Percentiles rank a stretch among this genome's conserved stretches.
Conservation (phyloP, 2,329 filamentous ascomycete genomes). For the Neonectria sp. region DNA sequence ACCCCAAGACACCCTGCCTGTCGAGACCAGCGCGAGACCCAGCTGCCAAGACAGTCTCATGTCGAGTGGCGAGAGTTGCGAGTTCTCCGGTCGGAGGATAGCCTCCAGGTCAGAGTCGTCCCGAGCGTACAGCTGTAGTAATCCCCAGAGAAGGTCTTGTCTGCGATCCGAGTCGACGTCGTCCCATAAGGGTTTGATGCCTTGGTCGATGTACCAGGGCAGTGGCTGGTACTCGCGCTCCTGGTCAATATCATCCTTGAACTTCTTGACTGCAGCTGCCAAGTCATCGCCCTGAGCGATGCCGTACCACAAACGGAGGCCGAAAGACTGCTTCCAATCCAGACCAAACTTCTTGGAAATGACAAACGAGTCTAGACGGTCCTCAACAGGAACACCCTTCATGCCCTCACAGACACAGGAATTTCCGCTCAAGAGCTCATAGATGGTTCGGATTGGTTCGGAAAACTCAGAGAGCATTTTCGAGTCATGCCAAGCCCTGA, state of each 20-base stretch:
- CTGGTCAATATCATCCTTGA: conserved; percentile 79
- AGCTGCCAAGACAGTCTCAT: conserved; percentile 89
- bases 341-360: conserved; percentile 88
- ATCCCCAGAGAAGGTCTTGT: conserved; percentile 88
- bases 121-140: conserved; percentile 86
- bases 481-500: conserved; percentile 86
- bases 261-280: conserved; percentile 79
- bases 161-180: conserved; percentile 71
- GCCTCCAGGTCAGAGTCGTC: conserved; percentile 73
- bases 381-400: conserved; percentile 80
- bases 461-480: conserved; percentile 91
- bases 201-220: conserved; percentile 79
- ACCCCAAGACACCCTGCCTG: conserved; percentile 67
- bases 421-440: conserved; percentile 91
- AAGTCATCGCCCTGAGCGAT: conserved; percentile 78
- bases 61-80: conserved; percentile 81
- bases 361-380: conserved; percentile 83
- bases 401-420: conserved; percentile 87
- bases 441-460: conserved; percentile 87
- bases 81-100: conserved; percentile 82
- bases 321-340: conserved; percentile 95
- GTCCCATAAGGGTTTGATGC: conserved; percentile 71
- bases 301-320: conserved; percentile 91
- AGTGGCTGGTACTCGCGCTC: conserved; percentile 80
- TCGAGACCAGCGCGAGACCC: conserved; percentile 73